Evolutionary conservation across 257 asterid species (phyloP).

Genomic region (Cruciata laevipes): DNA sequence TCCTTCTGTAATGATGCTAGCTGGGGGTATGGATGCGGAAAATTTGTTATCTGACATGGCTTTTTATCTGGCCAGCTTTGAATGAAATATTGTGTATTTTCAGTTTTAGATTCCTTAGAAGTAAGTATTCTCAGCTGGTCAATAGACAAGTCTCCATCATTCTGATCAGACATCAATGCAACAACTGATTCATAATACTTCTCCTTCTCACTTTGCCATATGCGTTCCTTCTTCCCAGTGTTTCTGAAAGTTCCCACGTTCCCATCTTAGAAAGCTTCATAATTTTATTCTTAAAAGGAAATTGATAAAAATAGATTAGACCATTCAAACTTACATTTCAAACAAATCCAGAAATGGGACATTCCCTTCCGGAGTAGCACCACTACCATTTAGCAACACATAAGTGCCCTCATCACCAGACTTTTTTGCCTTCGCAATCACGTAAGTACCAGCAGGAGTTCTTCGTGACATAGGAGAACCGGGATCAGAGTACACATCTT

Average conservation of each 20-base stretch:
- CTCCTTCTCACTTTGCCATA: slow-evolving; percentile 96
- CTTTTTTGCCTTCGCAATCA: slow-evolving; percentile 82
- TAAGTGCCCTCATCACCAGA: slow-evolving; percentile 55
- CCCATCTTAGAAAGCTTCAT: slow-evolving; percentile 16
- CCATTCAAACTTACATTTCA: slow-evolving; percentile 71
- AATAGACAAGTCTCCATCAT: slow-evolving; percentile 53
- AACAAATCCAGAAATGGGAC: slow-evolving; percentile 84
- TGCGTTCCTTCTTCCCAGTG: slow-evolving; percentile 86
- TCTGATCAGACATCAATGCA: slow-evolving; percentile 80
- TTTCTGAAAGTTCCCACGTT: slow-evolving; percentile 60
- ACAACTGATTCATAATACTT: slow-evolving; percentile 74
- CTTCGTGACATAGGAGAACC: slow-evolving; percentile 95
- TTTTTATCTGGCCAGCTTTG: slow-evolving; percentile 84
- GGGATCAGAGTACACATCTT: slow-evolving; percentile 99
- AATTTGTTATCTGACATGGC: slow-evolving; percentile 76
- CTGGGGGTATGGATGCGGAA: slow-evolving; percentile 98
- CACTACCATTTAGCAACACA: slow-evolving; percentile 71
- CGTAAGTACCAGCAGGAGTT: slow-evolving; percentile 74
- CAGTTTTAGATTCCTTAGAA: slow-evolving; percentile 93
- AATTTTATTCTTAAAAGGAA: slow-evolving; percentile 2
- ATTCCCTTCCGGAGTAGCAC: slow-evolving; percentile 98
- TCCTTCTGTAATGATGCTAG: slow-evolving; percentile 80
- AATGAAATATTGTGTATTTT: slow-evolving; percentile 79
- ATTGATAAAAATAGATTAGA: slow-evolving; percentile 16
- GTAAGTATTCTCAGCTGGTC: slow-evolving; percentile 57